Percentiles rank a stretch among this genome's conserved stretches.
These are phyloP conservation scores for Microcera coccophila DNA, from an alignment of 2,329 filamentous ascomycete genomes.

Conservation along the genomic window DNA sequence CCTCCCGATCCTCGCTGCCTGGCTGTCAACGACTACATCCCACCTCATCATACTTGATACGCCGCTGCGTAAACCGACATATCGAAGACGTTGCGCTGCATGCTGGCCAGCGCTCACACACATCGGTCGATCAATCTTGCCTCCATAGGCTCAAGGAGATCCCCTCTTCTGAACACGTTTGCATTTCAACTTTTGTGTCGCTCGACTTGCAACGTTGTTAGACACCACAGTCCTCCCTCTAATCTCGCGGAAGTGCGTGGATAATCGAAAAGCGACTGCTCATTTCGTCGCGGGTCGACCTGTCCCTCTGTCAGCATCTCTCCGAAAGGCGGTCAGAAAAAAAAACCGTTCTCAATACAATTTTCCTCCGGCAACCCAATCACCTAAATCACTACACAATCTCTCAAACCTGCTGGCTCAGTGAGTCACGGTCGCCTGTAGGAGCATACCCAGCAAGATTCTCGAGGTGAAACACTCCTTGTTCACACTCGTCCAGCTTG, in stretches of 20 bases:
- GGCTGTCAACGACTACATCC: slow-evolving; percentile 19
- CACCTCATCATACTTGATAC: slow-evolving; percentile 12
- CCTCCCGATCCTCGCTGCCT: slow-evolving; percentile 24
- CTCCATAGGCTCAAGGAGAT: neutral
- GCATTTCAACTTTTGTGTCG: neutral
- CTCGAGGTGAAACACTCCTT: neutral
- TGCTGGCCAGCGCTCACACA: neutral
- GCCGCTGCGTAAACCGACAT: slow-evolving; percentile 12
- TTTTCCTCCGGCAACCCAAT: no score
- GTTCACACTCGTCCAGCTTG: neutral
- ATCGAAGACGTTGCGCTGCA: slow-evolving; percentile 1
- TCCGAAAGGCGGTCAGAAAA: slow-evolving; percentile 16
- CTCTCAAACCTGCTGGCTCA: slow-evolving; percentile 6
- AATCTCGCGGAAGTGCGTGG: slow-evolving; percentile 10
- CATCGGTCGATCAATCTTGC: neutral
- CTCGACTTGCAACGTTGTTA: neutral
- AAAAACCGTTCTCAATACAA: no score
- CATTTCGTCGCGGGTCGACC: slow-evolving; percentile 27
- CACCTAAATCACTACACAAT: neutral
- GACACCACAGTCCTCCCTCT: slow-evolving; percentile 1
- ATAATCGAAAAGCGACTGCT: slow-evolving; percentile 10
- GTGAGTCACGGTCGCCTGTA: slow-evolving; percentile 7
- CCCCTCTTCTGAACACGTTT: neutral
- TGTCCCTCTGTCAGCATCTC: slow-evolving; percentile 11
- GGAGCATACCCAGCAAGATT: neutral